Base-by-base conservation (phyloP, 352 stramenopile species). In the Thraustotheca clavata region DNA sequence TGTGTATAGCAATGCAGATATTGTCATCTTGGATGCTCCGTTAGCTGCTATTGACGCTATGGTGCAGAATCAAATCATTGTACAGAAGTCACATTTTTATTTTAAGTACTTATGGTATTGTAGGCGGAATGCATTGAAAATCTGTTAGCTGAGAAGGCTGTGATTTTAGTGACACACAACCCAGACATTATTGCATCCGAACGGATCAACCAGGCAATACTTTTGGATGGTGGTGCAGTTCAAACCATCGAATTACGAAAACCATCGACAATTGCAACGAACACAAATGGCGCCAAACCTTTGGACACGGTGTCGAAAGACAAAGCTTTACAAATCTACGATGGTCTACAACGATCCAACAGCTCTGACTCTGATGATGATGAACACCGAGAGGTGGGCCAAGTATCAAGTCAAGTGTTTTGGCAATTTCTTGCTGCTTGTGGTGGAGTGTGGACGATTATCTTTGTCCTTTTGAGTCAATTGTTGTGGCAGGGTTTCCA, bases 41-140 rank as follows among this genome's bases (percentile, higher is more conserved):
- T 75, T 86, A 18, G 76, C 76, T 49, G 80, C 72, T 24, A 76
- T 86, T 39, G 76, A 86, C 48, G 73, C 74, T 8, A 72, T 86
- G 34, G 76, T 86, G 4, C 76, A 86, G 57, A 83, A 74, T 54
- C 70, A 83, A 22, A 76, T 86, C 24, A 73, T 86, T 22, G 43
- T 52, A 47, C n/a, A n/a, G n/a, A n/a, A n/a, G 43, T 52, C 43
- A 9, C 34, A 24, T 52, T 31, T 50, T 50, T 24, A 9, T 11
- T 52, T 1, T 26, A 2, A 6, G 31, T 52, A 31, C 43, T 52
- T 2, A 52, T 31, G 9, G 3, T 52, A 18, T 47, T 7, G 9
- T 52, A 52, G 43, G 67, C 68, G n/a, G 80, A 83, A 68, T 86
- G 76, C 43, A 75, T 86, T 57, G 67, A 74, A 22, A 60, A 77